A percentile compares a stretch with the other conserved stretches of the same genome.
Conservation (phyloP, 176 grass and related monocot species). For the Rhynchospora breviuscula region DNA sequence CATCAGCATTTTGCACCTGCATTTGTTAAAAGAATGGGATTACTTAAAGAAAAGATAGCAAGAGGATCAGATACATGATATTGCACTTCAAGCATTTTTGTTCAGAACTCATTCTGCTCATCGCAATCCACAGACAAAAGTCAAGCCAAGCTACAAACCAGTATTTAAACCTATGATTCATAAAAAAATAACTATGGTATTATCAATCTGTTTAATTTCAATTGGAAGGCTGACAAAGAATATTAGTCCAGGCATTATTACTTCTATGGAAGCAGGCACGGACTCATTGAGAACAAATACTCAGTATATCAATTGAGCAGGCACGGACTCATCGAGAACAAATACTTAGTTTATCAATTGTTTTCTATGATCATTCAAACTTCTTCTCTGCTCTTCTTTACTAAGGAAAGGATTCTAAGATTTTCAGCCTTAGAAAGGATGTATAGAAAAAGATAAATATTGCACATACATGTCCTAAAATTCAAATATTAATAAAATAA, state of each 20-base stretch:
- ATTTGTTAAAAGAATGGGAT: neutral
- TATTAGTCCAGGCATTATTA: neutral
- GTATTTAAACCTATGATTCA: neutral
- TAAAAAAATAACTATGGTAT: neutral
- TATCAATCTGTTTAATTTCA: neutral
- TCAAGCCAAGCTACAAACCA: constrained; percentile 6
- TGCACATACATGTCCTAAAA: neutral
- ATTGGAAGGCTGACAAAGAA: neutral
- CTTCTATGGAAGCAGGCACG: neutral
- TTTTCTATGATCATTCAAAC: neutral
- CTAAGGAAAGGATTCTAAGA: neutral
- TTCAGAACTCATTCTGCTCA: neutral
- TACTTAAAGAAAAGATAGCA: neutral
- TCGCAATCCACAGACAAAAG: neutral
- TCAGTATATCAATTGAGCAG: neutral
- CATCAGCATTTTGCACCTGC: constrained; percentile 48
- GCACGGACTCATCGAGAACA: neutral
- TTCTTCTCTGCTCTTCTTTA: neutral
- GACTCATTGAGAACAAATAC: neutral
- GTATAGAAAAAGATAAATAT: neutral
- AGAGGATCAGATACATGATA: neutral
- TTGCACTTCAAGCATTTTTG: neutral
- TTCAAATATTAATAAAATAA: neutral
- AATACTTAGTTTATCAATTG: neutral
- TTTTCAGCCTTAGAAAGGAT: neutral